A percentile compares a stretch with the other conserved stretches of the same genome.
Evolutionary conservation across 2,329 filamentous ascomycete genomes (phyloP).

Genomic region (Pseudogymnoascus pannorum): DNA sequence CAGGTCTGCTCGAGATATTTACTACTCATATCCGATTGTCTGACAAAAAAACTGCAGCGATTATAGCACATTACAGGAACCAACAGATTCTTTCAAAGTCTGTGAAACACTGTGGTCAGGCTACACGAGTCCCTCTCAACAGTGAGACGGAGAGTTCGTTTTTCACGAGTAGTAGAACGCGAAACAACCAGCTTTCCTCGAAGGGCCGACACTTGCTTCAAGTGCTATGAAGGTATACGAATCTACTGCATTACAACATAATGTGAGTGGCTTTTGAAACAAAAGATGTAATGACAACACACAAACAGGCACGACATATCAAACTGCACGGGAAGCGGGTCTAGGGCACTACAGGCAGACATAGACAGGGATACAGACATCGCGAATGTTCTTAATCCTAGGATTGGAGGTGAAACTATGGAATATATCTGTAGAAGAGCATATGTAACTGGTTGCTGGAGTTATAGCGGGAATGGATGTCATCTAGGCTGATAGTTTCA

Average conservation of each 20-base stretch:
- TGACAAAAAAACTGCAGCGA: background rate
- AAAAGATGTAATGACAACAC: background rate
- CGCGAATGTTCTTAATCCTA: background rate
- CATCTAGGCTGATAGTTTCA: background rate
- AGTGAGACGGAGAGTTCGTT: background rate
- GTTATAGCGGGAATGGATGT: background rate
- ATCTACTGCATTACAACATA: background rate
- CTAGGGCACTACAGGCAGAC: background rate
- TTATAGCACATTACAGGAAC: background rate
- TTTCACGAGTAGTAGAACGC: background rate
- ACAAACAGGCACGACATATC: background rate
- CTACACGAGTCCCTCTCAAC: background rate
- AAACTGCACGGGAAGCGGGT: background rate
- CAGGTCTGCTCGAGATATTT: background rate
- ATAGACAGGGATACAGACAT: background rate
- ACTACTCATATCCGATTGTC: background rate
- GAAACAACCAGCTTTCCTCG: background rate
- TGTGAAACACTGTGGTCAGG: background rate
- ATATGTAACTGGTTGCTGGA: background rate
- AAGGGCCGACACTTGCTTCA: background rate
- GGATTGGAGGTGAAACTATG: background rate
- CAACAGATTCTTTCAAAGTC: background rate
- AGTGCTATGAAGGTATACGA: background rate
- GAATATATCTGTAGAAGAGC: background rate
- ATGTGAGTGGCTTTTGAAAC: background rate